Evolutionary conservation across 257 asterid species (phyloP).

Genomic region (Fraxinus anomala): DNA sequence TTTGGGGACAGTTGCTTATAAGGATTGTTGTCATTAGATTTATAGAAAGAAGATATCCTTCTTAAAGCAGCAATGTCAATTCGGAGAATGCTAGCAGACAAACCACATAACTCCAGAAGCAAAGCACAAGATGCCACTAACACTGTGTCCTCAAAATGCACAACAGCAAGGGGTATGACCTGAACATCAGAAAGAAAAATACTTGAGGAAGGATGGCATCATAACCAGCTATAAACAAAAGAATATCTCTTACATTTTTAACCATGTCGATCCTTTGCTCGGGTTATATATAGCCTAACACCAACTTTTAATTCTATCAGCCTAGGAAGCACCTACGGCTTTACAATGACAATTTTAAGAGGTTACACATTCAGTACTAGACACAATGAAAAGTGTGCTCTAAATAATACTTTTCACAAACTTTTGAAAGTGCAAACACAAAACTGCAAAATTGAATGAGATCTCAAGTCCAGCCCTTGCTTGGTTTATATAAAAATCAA

Average conservation of each 20-base stretch:
- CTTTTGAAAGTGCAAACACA: neutral
- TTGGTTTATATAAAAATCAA: too few relatives aligned
- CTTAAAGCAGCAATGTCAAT: constrained; percentile 87
- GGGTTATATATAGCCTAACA: neutral
- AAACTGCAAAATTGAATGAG: neutral
- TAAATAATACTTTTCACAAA: neutral
- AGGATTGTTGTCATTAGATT: constrained; percentile 56
- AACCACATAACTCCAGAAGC: constrained; percentile 89
- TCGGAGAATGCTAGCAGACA: constrained; percentile 68
- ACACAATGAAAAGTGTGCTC: neutral
- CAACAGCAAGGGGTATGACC: constrained; percentile 91
- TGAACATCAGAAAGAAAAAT: constrained; percentile 37
- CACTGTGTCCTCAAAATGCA: constrained; percentile 80
- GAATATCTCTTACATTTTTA: neutral
- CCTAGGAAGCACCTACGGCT: neutral
- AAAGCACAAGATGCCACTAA: constrained; percentile 93
- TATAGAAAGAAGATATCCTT: constrained; percentile 86
- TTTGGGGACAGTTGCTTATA: constrained; percentile 52
- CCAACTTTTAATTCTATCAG: neutral
- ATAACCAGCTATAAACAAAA: neutral
- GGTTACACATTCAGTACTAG: neutral
- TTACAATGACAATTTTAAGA: neutral
- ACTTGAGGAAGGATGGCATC: neutral
- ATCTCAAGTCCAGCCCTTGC: neutral
- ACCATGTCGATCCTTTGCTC: neutral